Evolutionary conservation across 495 filamentous ascomycete species (phyloP), one percentile per base, ranked within the genome.

Genomic region (Xylaria grammica): DNA sequence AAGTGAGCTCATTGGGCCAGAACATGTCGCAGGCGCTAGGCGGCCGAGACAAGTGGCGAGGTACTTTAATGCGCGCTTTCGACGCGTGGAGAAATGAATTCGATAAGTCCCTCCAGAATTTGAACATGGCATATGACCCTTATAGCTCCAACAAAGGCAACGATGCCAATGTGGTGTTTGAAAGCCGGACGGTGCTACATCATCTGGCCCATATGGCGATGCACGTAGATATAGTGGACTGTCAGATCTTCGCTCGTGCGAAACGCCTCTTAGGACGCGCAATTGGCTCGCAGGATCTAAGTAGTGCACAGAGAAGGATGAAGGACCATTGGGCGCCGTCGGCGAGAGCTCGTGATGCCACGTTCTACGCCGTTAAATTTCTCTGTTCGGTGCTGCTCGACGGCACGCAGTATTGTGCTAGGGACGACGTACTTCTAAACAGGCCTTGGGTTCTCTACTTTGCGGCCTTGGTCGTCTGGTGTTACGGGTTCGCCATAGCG

Each of bases 371-470:
- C 4, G 82, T 97, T 22, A 90, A 91, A 62, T 97, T 98, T 71
- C 75, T 99, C 30, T 86, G 85, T 42, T 87, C 91, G 24, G 93
- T 97, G 17, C 81, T 97, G 57, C 75, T 93, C 4, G 84, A 87
- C 0, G 69, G 79, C 46, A 74, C 77, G 68, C 67, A 72, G 63
- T 98, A 97, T 74, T 89, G 87, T 13, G 94, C 95, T 0, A 87
- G 91, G 19, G 91, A 97, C 70, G 95, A 99, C 70, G 91, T 90
- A 58, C 83, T 98, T 9, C 83, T 97, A 53, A 97, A 98, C 69
- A 85, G 95, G 29, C 93, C 95, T 2, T 99, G 95, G 95, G 92
- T 98, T n/a, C 82, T 99, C 53, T 99, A 97, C 72, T 96, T 96
- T 62, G 92, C 95, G 1, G 86, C 89, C 2, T 81, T 98, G 45